Evolutionary conservation across 495 filamentous ascomycete species (phyloP).

Genomic region (Tuber microsphaerosporum): DNA sequence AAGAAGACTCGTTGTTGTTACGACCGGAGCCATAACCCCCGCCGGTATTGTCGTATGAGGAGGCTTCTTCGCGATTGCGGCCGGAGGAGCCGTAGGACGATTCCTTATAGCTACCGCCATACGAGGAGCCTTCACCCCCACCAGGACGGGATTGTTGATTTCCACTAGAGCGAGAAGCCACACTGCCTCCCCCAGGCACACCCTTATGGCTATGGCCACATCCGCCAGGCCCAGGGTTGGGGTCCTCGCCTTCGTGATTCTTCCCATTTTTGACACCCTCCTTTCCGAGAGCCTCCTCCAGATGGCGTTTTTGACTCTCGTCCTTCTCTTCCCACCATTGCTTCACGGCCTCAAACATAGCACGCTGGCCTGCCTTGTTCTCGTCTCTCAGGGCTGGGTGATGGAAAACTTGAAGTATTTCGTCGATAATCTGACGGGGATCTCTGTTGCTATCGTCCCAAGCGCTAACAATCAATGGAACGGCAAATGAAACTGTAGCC

Average conservation of each 20-base stretch:
- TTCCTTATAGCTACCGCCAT: background rate
- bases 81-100: conserved; percentile 11
- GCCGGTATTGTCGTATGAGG: background rate
- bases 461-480: conserved; percentile 72
- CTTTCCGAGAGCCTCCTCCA: conserved; percentile 65
- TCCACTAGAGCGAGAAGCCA: background rate
- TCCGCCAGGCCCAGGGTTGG: conserved; percentile 32
- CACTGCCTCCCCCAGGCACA: conserved; percentile 5
- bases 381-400: conserved; percentile 68
- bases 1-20: background rate
- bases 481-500: conserved; percentile 66
- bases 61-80: conserved; percentile 4
- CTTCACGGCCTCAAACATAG: conserved; percentile 73
- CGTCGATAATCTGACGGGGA: conserved; percentile 57
- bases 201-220: conserved; percentile 28
- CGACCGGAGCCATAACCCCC: background rate
- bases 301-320: conserved; percentile 53
- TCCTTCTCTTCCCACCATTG: conserved; percentile 68
- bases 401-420: conserved; percentile 74
- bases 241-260: conserved; percentile 61
- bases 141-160: background rate
- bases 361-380: conserved; percentile 63
- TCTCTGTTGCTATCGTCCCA: conserved; percentile 72
- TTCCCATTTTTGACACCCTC: conserved; percentile 64
- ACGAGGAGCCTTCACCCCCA: background rate